phyloP scores from a whole-genome alignment of 2,329 filamentous ascomycete species.

The Huntiella bhutanensis region DNA sequence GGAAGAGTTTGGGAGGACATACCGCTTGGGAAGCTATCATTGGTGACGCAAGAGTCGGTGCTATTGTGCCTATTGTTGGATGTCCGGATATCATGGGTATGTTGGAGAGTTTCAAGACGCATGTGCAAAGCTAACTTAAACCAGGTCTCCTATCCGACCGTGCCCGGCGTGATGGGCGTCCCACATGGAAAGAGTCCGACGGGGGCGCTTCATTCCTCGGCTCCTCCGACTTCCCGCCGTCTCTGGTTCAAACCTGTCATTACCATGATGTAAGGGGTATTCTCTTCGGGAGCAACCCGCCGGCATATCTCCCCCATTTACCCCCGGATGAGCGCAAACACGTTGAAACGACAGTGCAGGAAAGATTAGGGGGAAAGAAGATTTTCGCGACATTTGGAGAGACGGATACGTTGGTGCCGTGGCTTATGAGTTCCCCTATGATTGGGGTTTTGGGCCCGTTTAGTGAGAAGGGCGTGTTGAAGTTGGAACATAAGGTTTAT shows the following conservation, averaged over 20 bases:
- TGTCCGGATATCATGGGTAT: constrained; percentile 70
- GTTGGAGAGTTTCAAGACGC: constrained; percentile 12
- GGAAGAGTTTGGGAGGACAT: constrained; percentile 75
- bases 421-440: constrained; percentile 37
- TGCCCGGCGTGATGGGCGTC: constrained; percentile 48
- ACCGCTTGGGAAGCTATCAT: constrained; percentile 70
- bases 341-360: constrained; percentile 23
- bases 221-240: constrained; percentile 54
- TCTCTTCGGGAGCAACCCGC: constrained; percentile 36
- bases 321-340: constrained; percentile 21
- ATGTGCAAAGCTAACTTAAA: background rate
- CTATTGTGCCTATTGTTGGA: constrained; percentile 64
- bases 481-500: constrained; percentile 48
- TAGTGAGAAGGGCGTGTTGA: constrained; percentile 32
- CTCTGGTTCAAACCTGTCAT: constrained; percentile 43
- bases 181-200: constrained; percentile 36
- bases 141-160: constrained; percentile 55
- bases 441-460: constrained; percentile 37
- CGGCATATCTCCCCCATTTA: constrained; percentile 19
- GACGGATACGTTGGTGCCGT: constrained; percentile 55
- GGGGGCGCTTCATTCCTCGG: constrained; percentile 50
- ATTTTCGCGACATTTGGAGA: constrained; percentile 46
- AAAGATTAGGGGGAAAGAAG: constrained; percentile 38
- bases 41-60: constrained; percentile 58
- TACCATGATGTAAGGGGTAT: constrained; percentile 58